Evolutionary conservation across 2,329 filamentous ascomycete species (phyloP), one percentile per base, ranked within the genome.

Genomic region (Penicillium crustosum): DNA sequence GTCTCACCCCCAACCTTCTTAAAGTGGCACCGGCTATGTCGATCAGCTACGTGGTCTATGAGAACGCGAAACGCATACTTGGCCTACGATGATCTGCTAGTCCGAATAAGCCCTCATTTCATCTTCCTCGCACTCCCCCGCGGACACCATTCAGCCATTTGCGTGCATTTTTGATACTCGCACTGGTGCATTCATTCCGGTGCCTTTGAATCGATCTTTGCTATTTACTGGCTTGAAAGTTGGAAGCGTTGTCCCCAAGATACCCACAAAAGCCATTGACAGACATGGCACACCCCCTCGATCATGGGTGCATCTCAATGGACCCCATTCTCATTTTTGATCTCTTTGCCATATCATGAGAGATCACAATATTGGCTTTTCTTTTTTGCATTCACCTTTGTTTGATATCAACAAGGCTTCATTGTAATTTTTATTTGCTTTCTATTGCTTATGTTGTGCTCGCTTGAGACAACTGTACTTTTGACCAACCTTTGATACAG

Each of bases 21-120:
- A 99, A 99, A 80, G 94, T 99, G 36, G 92, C 94, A 10, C 94
- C 94, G 2, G 92, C 94, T 31, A 88, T 99, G 53, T 96, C 92
- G 68, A 97, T 99, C 73, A 93, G 91, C 54, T 96, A 94, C 81
- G 86, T 96, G 69, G 89, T 94, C 60, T 96, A 96, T 71, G 92
- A 96, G 78, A 94, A 94, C 71, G 86, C 90, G 55, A 96, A 96
- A 81, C 85, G 82, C 67, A 73, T 89, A 35, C 80, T 96, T 64
- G 79, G 78, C 21, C 67, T 83, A 57, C 76, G 68, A 63, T 82
- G 69, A 77, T 55, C 36, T 23, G 48, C 31, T 42, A 19, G 23
- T 25, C 35, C 13, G 15, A 38, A 43, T 10, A 19, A 38, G 52
- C 45, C 38, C 41, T 48, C 53, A 33, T 31, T 21, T 48, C 15